Evolutionary conservation across 2,329 filamentous ascomycete genomes (phyloP), one percentile per base, ranked within the genome.

Genomic region (Drechslerella stenobrocha): DNA sequence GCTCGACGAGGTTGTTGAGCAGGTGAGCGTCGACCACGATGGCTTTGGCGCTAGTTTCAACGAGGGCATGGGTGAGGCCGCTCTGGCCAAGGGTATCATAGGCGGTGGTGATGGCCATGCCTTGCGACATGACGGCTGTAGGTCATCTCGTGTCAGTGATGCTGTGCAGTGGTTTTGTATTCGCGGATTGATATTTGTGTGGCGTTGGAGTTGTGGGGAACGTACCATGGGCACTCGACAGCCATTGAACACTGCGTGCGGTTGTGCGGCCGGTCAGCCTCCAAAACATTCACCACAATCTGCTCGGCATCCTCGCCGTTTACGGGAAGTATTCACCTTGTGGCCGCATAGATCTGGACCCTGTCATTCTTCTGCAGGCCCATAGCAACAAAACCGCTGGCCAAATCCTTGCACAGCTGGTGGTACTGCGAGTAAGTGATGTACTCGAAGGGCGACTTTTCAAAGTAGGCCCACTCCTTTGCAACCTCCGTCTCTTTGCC

Each of bases 391-490:
- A 95, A 79, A 61, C 87, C 90, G 20, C 84, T 81, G 56, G 88
- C 90, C 15, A 90, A 78, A 72, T 87, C 81, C 60, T 88, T 79
- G 48, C 85, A 82, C 70, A 85, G 80, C 74, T 84, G 80, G 77
- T 89, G 84, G 75, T 92, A 93, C 78, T 95, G 86, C 73, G 82
- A 80, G 78, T 91, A 95, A 73, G 84, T 89, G 74, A 87, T 80
- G 80, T 86, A 95, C 44, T 82, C 81, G 79, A 88, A 96, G 48
- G 81, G 80, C 69, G 87, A 86, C 72, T 95, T 84, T 81, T 96
- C 90, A 73, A 89, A 95, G 78, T 86, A 95, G 53, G 86, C 85
- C 90, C 90, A 96, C 76, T 92, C 84, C 84, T 95, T 96, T 70
- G 95, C 88, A 30, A 93, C 84, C 78, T 91, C 84, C 71, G 82